phyloP scores from a whole-genome alignment of 2,329 filamentous ascomycete species.

The Pestalotiopsis sp. region DNA sequence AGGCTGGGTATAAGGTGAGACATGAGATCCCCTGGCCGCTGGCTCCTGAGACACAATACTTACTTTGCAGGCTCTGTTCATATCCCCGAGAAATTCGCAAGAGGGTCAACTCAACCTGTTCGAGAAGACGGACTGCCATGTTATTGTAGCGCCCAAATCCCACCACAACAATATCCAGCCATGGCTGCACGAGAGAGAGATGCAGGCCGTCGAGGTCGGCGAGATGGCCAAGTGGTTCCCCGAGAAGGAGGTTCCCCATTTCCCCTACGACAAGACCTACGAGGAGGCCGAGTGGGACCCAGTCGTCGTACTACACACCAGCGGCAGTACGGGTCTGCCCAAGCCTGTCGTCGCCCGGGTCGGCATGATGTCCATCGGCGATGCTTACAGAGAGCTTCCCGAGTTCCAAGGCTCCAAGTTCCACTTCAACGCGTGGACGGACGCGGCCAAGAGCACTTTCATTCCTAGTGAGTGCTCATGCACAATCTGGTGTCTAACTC shows the following conservation, averaged over 20 bases:
- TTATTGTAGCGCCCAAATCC: constrained; percentile 36
- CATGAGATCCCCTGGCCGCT: constrained; percentile 12
- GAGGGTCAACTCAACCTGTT: constrained; percentile 49
- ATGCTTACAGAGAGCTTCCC: constrained; percentile 28
- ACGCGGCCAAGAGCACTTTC: background rate
- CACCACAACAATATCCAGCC: constrained; percentile 35
- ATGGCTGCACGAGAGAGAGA: constrained; percentile 39
- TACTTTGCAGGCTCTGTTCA: constrained; percentile 38
- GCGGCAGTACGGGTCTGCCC: constrained; percentile 48
- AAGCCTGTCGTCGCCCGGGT: constrained; percentile 45
- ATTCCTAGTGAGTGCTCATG: constrained; percentile 8
- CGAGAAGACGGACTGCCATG: constrained; percentile 42
- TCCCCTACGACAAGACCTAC: constrained; percentile 43
- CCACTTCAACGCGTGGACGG: background rate
- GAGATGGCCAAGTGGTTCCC: constrained; percentile 38
- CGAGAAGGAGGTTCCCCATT: constrained; percentile 33
- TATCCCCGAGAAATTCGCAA: constrained; percentile 47
- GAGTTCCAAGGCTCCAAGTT: constrained; percentile 18
- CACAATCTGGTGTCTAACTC: background rate
- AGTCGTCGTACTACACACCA: constrained; percentile 45
- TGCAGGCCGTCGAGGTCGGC: constrained; percentile 39
- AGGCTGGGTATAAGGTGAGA: constrained; percentile 37
- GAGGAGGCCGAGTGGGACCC: constrained; percentile 46
- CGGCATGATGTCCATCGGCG: constrained; percentile 34
- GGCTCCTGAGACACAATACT: background rate